Evolutionary conservation across 176 grass and related monocot species (phyloP).

Genomic region (Carex pumila): DNA sequence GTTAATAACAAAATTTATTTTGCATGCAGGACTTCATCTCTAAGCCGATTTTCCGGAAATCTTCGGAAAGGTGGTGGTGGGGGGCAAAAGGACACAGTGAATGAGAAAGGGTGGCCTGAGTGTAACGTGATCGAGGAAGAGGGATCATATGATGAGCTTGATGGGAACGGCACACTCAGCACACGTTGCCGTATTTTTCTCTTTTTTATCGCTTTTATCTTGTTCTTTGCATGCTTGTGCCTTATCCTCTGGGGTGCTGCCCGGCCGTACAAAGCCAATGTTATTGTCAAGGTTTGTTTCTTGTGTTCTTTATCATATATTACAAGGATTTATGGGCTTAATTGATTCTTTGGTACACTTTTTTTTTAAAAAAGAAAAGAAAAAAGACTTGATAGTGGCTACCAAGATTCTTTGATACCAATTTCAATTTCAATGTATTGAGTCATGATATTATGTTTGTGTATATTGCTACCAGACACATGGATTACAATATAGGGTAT

Average conservation of each 20-base stretch:
- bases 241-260: constrained; percentile 93
- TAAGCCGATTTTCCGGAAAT: constrained; percentile 87
- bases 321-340: background rate
- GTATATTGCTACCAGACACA: background rate
- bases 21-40: constrained; percentile 45
- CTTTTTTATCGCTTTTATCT: constrained; percentile 47
- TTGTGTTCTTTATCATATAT: background rate
- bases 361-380: too few species aligned
- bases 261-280: constrained; percentile 58
- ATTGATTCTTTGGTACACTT: background rate
- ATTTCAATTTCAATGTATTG: background rate
- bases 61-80: constrained; percentile 32
- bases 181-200: constrained; percentile 59
- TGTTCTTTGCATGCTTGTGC: constrained; percentile 72
- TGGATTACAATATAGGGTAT: background rate
- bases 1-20: background rate
- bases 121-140: constrained; percentile 96
- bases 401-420: too few species aligned
- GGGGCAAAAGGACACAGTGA: constrained; percentile 36
- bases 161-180: constrained; percentile 50
- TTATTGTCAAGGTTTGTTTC: constrained; percentile 69
- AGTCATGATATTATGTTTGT: background rate
- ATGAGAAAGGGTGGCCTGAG: constrained; percentile 93
- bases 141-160: constrained; percentile 62
- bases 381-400: too few species aligned